Evolutionary conservation across 164 flowering plant species (phyloP), one percentile per base, ranked within the genome.

Genomic region (Kingdonia uniflora): DNA sequence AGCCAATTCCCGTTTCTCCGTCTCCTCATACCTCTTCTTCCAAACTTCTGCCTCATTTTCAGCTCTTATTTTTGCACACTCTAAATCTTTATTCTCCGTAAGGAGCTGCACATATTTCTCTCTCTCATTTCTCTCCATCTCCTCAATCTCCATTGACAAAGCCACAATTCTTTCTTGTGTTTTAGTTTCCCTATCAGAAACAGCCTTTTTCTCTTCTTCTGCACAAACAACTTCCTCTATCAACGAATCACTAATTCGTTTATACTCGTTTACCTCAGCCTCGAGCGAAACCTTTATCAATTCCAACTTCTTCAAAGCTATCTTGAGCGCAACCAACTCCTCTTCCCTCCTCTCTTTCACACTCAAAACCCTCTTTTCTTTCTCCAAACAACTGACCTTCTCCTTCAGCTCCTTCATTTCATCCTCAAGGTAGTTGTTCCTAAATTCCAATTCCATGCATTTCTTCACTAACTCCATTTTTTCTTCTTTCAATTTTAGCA

Each of bases 41-140:
- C 74, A 73, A 11, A 17, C 25, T 53, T 60, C 60, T 48, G 53
- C 68, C 33, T 75, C 80, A n/a, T 25, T 57, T 49, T 79, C 79
- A 14, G 79, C 76, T 42, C 48, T 65, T 26, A 49, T 61, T 65
- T 74, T 83, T 59, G 61, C 74, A 51, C 65, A 54, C 24, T 77
- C 77, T 64, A 82, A 57, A 12, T 62, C 71, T 13, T 53, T 65
- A 54, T 71, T 77, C 68, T 76, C 83, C 25, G 51, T 50, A 75
- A 62, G 59, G 15, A 77, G 60, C 48, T 65, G 57, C 25, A 59
- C 12, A 37, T 68, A 49, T 52, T 17, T 51, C 37, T 55, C 71
- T 21, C 49, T 62, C 11, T 44, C 69, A 33, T 53, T 57, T 7
- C 26, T 42, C 58, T 62, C 71, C 56, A 44, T 45, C 49, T 46